A percentile compares a stretch with the other conserved stretches of the same genome.
Conservation (phyloP, 352 stramenopile genomes). For the Phytophthora boehmeriae region DNA sequence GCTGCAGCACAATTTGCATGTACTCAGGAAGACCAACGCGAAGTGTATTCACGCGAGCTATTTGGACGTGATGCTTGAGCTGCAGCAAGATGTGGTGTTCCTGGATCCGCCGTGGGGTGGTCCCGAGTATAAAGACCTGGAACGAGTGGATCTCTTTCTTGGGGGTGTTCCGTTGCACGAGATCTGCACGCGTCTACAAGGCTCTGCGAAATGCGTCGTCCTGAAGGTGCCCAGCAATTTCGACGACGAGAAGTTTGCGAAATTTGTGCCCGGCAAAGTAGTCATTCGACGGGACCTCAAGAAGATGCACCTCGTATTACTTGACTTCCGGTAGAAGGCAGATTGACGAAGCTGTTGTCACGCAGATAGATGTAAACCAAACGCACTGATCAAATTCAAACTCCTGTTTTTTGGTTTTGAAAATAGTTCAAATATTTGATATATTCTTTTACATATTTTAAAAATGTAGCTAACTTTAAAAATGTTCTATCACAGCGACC, state of each 20-base stretch:
- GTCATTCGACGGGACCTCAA: constrained; percentile 69
- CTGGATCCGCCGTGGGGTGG: constrained; percentile 85
- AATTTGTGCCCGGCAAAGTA: constrained; percentile 59
- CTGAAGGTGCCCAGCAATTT: constrained; percentile 88
- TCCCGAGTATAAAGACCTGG: constrained; percentile 78
- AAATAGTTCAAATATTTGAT: no score
- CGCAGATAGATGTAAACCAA: no score
- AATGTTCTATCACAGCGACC: constrained; percentile 10
- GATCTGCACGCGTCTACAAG: constrained; percentile 59
- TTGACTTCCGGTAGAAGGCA: constrained; percentile 53
- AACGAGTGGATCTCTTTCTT: constrained; percentile 75
- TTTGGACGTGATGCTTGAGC: constrained; percentile 69
- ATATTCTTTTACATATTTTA: no score
- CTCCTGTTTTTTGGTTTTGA: no score
- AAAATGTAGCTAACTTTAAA: no score
- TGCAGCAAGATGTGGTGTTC: constrained; percentile 84
- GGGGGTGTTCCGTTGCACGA: constrained; percentile 63
- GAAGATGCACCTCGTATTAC: constrained; percentile 80
- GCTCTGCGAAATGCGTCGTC: constrained; percentile 60
- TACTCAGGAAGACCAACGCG: constrained; percentile 66
- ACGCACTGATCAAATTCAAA: no score
- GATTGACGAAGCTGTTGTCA: no score
- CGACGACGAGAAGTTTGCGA: constrained; percentile 73
- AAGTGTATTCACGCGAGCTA: constrained; percentile 69
- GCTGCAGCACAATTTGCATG: constrained; percentile 73